A percentile compares a stretch with the other conserved stretches of the same genome.
phyloP scores from a whole-genome alignment of 1,139 yeast genomes.

The Groenewaldozyma sp. region DNA sequence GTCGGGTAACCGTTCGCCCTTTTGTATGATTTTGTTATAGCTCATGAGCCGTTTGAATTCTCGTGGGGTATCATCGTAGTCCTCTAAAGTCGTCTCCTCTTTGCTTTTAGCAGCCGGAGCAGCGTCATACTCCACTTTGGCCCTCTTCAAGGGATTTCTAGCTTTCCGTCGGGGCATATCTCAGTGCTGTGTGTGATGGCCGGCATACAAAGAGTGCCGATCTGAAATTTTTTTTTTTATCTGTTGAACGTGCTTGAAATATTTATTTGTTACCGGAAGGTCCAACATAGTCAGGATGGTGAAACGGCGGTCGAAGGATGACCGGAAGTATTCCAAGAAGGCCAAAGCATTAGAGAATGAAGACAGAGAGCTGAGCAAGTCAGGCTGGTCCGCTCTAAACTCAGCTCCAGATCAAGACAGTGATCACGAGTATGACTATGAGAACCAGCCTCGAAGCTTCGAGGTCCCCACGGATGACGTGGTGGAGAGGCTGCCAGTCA shows the following conservation, averaged over 20 bases:
- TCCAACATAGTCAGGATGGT: conserved; percentile 23
- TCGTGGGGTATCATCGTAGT: conserved; percentile 29
- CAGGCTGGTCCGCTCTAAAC: conserved; percentile 18
- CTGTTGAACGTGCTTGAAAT: conserved; percentile 1
- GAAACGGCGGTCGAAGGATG: conserved; percentile 22
- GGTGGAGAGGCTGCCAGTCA: conserved; percentile 76
- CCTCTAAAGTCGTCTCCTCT: too few species aligned
- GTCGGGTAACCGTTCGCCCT: conserved; percentile 5
- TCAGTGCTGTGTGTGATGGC: too few species aligned
- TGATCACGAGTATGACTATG: conserved; percentile 29
- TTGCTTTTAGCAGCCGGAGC: conserved; percentile 19
- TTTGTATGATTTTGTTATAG: conserved; percentile 15
- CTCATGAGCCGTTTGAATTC: conserved; percentile 25
- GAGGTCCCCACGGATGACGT: conserved; percentile 33
- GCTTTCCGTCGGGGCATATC: conserved; percentile 23
- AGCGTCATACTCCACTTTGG: conserved; percentile 18
- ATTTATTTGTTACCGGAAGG: not conserved
- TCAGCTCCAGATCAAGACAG: conserved; percentile 22
- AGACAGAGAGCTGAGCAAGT: conserved; percentile 16
- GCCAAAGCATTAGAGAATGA: conserved; percentile 17
- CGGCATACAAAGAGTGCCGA: too few species aligned
- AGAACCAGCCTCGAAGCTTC: conserved; percentile 25
- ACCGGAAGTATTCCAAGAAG: conserved; percentile 16
- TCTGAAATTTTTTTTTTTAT: conserved; percentile 6
- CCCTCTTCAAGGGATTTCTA: conserved; percentile 22